Evolutionary conservation across 1,284 basidiomycete genomes (phyloP).

Genomic region (Hemileia vastatrix): DNA sequence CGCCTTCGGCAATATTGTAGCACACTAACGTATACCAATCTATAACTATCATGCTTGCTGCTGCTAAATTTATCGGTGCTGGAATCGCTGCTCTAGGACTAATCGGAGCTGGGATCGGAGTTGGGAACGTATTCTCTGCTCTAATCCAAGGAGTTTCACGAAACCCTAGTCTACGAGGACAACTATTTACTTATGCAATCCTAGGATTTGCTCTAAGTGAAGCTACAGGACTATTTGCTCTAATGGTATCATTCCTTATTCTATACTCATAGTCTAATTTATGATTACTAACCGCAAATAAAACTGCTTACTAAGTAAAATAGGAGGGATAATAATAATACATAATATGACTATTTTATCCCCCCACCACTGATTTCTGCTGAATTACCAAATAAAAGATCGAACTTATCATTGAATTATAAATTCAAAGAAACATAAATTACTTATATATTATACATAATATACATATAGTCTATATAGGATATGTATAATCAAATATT

Average conservation of each 20-base stretch:
- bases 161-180: conserved; percentile 42
- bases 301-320: too few species aligned
- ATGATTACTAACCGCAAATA: too few species aligned
- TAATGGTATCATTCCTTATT: conserved; percentile 37
- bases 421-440: too few species aligned
- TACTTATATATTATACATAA: too few species aligned
- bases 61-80: conserved; percentile 40
- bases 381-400: too few species aligned
- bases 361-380: too few species aligned
- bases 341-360: too few species aligned
- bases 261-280: conserved; percentile 35
- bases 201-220: too few species aligned
- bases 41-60: conserved; percentile 28
- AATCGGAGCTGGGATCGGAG: conserved; percentile 38
- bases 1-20: not conserved
- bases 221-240: conserved; percentile 37
- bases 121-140: conserved; percentile 41
- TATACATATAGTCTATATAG: too few species aligned
- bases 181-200: conserved; percentile 44
- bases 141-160: conserved; percentile 40
- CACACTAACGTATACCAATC: conserved; percentile 21
- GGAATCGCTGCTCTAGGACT: conserved; percentile 40
- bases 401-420: too few species aligned
- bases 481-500: conserved; percentile 3
- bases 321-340: too few species aligned